Base-by-base conservation (phyloP, 352 stramenopile species). In the Elongisporangium prolatum region DNA sequence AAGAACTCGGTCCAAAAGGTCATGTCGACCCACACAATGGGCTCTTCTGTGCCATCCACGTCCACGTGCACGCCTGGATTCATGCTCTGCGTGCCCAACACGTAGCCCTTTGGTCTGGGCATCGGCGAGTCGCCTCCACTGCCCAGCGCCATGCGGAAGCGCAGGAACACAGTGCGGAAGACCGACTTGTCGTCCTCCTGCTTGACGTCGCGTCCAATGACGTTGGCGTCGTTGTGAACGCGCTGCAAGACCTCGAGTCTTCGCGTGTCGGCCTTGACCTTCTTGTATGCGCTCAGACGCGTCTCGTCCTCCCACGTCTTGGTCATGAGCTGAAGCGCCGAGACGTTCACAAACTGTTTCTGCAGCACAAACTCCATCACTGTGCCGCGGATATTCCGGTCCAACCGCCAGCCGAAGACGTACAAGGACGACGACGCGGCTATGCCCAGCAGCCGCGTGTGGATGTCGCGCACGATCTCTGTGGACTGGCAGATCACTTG, bases 281-380 rank as follows among this genome's bases (percentile, higher is more conserved):
- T 70, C 37, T 75, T 60, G 49, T 74, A 62, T 9, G 68, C 65
- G 44, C 71, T 50, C 52, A 82, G 60, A 11, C 49, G 54, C 60
- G 78, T 65, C 57, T 75, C 68, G 44, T 75, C 69, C 18, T 65
- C 58, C 75, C 75, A 85, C 9, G 68, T 56, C 53, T 79, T 79
- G 24, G 78, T 67, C 68, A 80, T 77, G 38, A 83, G 50, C 50
- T 72, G 60, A 9, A 62, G 55, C 4, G 79, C 68, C 3, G 64
- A 71, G 7, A 77, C 48, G 11, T 68, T 64, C 18, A 59, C 50
- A 50, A 85, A 82, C 1, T 52, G 63, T 51, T 82, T 85, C 47
- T 69, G 66, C 48, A 79, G 80, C 17, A 71, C 63, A 52, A 82
- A 83, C 60, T 67, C 65, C 68, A 85, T 72, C 52, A 79, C 72